Base-by-base conservation (phyloP, 1,284 basidiomycete genomes). In the Amylostereum areolatum region DNA sequence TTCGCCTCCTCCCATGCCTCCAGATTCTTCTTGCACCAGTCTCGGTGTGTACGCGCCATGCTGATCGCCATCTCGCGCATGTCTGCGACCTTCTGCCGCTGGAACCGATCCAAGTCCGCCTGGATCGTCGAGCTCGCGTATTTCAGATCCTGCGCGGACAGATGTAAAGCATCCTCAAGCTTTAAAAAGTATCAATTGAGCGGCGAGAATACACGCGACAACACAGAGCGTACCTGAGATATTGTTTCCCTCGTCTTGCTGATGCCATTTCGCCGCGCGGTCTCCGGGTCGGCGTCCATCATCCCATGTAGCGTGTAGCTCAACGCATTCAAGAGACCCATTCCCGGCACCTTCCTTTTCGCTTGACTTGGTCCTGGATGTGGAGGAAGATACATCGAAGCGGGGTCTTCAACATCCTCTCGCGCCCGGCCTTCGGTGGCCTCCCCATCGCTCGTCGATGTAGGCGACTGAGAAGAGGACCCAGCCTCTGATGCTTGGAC, bases 261-360 rank as follows among this genome's bases (percentile, higher is more conserved):
- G 56, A 99, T 98, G 51, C 85, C 84, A 60, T 88, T 97, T 52
- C 96, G 77, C 53, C 97, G 78, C 4, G 96, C 95, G 11, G 89
- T 91, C 70, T 98, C 97, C 0, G 97, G 95, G 70, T 99, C 97
- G 5, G 92, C 90, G 60, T 99, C 97, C 87, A 99, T 97, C 83
- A 99, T 95, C 8, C 92, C 92, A 60, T 96, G 93, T 52, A 99
- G 69, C 25, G 93, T 95, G 69, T 97, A 94, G 60, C 89, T 94
- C 48, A 99, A 73, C 5, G 97, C 96, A 60, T 85, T 94, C 39
- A 99, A 64, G 28, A 99, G 71, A 5, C 94, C 95, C 74, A 90
- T 90, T 1, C 91, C 89, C 46, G 86, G 84, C 9, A 81, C 71
- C 53, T 79, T 72, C 59, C 78, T 72, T 57, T 75, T 72, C 41